Conservation (phyloP, 768 basidiomycete species). For the Termitomyces sp. region DNA sequence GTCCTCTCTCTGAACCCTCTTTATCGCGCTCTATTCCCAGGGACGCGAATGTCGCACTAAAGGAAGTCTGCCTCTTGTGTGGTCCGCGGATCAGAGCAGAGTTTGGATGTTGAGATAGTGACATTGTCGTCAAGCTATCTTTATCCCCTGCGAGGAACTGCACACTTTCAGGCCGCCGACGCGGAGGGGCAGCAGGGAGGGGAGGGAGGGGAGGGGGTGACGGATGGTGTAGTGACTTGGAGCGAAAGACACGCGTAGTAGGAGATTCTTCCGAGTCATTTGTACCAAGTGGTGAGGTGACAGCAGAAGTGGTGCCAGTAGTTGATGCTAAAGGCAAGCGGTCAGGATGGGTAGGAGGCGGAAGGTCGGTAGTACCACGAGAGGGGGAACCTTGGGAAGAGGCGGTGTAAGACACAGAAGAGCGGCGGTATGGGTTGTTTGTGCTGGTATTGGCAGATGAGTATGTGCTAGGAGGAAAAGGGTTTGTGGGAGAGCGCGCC, state of each 20-base stretch:
- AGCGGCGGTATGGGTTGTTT: slow-evolving; percentile 10
- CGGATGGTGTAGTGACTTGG: slow-evolving; percentile 49
- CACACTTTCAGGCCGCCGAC: slow-evolving; percentile 59
- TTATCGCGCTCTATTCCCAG: slow-evolving; percentile 4
- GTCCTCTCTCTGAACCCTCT: slow-evolving; percentile 2
- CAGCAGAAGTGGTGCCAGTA: slow-evolving; percentile 8
- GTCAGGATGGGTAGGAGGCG: slow-evolving; percentile 14
- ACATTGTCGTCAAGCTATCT: neutral
- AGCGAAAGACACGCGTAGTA: slow-evolving; percentile 39
- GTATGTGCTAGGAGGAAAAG: slow-evolving; percentile 4
- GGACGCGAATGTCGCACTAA: slow-evolving; percentile 1
- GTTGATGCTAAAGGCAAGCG: neutral
- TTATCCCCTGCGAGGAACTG: slow-evolving; percentile 32
- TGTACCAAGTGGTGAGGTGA: slow-evolving; percentile 7
- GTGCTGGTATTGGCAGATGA: neutral
- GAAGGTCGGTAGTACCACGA: slow-evolving; percentile 18
- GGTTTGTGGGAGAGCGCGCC: slow-evolving; percentile 1
- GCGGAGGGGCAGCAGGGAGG: slow-evolving; percentile 34
- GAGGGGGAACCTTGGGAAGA: slow-evolving; percentile 26
- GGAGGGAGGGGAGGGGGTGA: slow-evolving; percentile 25
- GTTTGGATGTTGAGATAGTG: slow-evolving; percentile 7
- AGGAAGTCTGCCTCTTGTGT: slow-evolving; percentile 8
- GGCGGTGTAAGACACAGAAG: slow-evolving; percentile 5
- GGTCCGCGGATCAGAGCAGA: neutral
- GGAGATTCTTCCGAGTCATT: slow-evolving; percentile 20